Percentiles rank a stretch among this genome's conserved stretches.
Conservation (phyloP, 2,329 filamentous ascomycete species). For the Penicillium janthinellum region DNA sequence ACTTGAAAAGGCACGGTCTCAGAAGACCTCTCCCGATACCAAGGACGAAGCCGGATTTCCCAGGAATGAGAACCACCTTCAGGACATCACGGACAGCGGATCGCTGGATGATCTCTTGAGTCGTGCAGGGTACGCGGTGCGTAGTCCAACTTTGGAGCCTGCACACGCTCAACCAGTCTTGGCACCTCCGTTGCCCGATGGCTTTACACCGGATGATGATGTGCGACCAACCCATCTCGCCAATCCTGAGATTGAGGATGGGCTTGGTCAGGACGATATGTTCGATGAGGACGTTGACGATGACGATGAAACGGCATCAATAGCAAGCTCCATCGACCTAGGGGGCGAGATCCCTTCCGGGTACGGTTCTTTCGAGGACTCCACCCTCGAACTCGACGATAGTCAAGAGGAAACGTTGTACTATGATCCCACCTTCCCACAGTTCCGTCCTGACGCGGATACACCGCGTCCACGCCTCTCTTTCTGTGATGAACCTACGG, state of each 20-base stretch:
- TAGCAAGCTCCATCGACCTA: conserved; percentile 21
- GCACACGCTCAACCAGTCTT: conserved; percentile 25
- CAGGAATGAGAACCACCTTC: conserved; percentile 29
- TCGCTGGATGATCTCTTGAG: conserved; percentile 48
- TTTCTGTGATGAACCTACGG: conserved; percentile 11
- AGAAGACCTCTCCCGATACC: conserved; percentile 13
- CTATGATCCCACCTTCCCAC: conserved; percentile 50
- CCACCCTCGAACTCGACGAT: background rate
- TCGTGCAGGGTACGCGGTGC: conserved; percentile 43
- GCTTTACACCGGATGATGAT: conserved; percentile 27
- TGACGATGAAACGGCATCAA: conserved; percentile 18
- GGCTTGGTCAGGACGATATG: conserved; percentile 11
- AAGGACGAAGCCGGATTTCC: conserved; percentile 31
- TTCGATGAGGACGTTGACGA: conserved; percentile 17
- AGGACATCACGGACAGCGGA: conserved; percentile 28
- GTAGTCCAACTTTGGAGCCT: conserved; percentile 27
- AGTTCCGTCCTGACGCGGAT: conserved; percentile 47
- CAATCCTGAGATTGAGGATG: conserved; percentile 22
- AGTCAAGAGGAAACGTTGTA: conserved; percentile 5
- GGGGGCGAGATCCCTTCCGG: conserved; percentile 11
- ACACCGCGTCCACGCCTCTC: conserved; percentile 27
- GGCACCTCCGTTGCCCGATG: conserved; percentile 27
- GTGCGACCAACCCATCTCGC: conserved; percentile 28
- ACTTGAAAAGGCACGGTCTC: conserved; percentile 35
- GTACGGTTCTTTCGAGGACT: conserved; percentile 3